These are phyloP conservation scores for Odontarrhena argentea DNA, from an alignment of 345 rosid genomes.

Conservation along the genomic window DNA sequence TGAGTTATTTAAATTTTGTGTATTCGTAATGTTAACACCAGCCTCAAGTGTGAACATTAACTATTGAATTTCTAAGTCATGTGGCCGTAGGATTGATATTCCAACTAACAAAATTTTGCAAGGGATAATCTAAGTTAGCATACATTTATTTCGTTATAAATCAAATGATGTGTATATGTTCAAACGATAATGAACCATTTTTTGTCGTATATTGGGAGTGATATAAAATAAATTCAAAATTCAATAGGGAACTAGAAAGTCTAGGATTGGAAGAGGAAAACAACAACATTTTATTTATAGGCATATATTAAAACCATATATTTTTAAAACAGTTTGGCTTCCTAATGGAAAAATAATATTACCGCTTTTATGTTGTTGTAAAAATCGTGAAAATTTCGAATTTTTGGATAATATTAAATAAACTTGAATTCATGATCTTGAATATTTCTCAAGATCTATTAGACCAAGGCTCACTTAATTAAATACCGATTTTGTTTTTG, in stretches of 20 bases:
- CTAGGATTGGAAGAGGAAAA: background rate
- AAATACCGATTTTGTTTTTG: too few relatives aligned
- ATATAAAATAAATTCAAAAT: background rate
- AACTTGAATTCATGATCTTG: too few relatives aligned
- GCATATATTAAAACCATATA: background rate
- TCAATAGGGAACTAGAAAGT: background rate
- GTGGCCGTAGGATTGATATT: conserved; percentile 23
- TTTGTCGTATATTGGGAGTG: background rate
- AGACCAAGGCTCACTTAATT: too few relatives aligned
- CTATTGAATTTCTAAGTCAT: background rate
- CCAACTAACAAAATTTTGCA: conserved; percentile 21
- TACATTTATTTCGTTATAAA: conserved; percentile 1
- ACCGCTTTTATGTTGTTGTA: too few relatives aligned
- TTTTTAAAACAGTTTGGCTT: background rate
- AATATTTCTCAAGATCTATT: too few relatives aligned
- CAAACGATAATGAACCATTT: background rate
- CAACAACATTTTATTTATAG: background rate
- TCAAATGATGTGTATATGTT: conserved; percentile 18
- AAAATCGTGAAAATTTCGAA: too few relatives aligned
- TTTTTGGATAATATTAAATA: too few relatives aligned
- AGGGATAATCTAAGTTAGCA: background rate
- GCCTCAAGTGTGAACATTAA: conserved; percentile 25
- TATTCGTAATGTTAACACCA: conserved; percentile 6
- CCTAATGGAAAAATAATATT: background rate
- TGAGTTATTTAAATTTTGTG: background rate